Percentiles rank a stretch among this genome's conserved stretches.
These are phyloP conservation scores for Arctium minus DNA, from an alignment of 129 eudicot genomes.

Conservation along the genomic window DNA sequence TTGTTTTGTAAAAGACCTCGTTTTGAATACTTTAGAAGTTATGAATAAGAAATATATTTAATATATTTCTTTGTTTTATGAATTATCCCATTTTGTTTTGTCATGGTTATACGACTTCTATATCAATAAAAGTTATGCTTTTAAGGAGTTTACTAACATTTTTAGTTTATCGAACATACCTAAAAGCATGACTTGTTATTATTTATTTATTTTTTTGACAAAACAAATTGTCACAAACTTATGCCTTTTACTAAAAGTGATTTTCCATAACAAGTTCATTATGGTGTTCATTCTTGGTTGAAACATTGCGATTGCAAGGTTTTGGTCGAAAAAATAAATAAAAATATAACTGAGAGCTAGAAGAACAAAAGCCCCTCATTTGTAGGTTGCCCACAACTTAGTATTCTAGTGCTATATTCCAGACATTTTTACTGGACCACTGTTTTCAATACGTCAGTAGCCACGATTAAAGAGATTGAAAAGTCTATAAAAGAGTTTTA, in stretches of 20 bases:
- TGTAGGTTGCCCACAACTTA: background rate
- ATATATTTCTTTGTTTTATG: too few relatives aligned
- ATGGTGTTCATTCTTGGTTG: too few relatives aligned
- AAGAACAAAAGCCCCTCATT: background rate
- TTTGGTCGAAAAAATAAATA: too few relatives aligned
- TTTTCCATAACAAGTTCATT: too few relatives aligned
- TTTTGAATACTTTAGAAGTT: background rate
- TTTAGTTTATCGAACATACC: background rate
- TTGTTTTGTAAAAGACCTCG: background rate
- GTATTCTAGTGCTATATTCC: background rate
- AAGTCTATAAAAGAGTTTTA: background rate
- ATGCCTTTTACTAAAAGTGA: too few relatives aligned
- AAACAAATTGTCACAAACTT: too few relatives aligned
- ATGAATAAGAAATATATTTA: background rate
- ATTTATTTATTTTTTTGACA: too few relatives aligned
- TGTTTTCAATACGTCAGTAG: background rate
- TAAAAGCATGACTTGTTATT: too few relatives aligned
- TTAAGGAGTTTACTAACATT: background rate
- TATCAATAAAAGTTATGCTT: background rate
- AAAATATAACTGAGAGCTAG: too few relatives aligned
- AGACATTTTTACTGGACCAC: background rate
- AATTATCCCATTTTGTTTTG: too few relatives aligned
- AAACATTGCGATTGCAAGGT: too few relatives aligned
- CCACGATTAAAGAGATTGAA: background rate
- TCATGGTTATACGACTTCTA: background rate